Conservation (phyloP, 139 green algal genomes). For the Chlorella sp. region DNA sequence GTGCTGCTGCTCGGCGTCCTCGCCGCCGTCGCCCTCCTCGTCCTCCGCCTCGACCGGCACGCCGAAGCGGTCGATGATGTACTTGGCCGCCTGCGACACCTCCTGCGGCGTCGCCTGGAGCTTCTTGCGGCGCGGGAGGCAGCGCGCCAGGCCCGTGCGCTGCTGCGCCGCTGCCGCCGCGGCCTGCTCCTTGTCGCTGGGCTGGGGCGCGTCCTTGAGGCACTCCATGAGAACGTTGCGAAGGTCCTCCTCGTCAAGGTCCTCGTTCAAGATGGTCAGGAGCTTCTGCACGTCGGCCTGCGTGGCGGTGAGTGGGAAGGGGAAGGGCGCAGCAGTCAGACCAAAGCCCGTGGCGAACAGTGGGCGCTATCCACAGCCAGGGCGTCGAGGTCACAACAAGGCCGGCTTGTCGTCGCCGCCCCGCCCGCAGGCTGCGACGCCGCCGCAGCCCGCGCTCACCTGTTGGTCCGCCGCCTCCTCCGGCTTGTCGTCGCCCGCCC, state of each 20-base stretch:
- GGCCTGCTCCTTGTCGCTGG: slow-evolving; percentile 3
- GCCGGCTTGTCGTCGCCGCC: no score
- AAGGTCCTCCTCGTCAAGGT: slow-evolving; percentile 51
- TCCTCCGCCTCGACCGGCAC: slow-evolving; percentile 15
- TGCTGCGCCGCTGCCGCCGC: no score
- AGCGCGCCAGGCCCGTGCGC: neutral
- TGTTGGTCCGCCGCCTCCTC: slow-evolving; percentile 2
- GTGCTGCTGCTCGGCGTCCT: no score
- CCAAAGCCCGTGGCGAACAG: no score
- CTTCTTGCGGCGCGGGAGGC: slow-evolving; percentile 4
- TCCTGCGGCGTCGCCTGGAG: slow-evolving; percentile 23
- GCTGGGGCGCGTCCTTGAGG: slow-evolving; percentile 33
- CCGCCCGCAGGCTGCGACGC: no score
- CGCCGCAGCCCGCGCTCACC: no score
- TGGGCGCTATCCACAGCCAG: no score
- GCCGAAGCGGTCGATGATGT: slow-evolving; percentile 47
- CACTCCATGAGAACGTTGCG: slow-evolving; percentile 44
- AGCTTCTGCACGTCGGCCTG: slow-evolving; percentile 33
- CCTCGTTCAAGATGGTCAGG: slow-evolving; percentile 48
- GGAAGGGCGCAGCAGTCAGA: no score
- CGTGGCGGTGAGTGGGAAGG: no score
- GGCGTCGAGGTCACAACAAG: no score
- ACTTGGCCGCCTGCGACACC: slow-evolving; percentile 31
- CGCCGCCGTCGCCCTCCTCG: neutral
- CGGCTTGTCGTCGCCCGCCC: slow-evolving; percentile 42